These are phyloP conservation scores for Circinella umbellata DNA, from an alignment of 371 early-diverging fungal species.

Conservation along the genomic window DNA sequence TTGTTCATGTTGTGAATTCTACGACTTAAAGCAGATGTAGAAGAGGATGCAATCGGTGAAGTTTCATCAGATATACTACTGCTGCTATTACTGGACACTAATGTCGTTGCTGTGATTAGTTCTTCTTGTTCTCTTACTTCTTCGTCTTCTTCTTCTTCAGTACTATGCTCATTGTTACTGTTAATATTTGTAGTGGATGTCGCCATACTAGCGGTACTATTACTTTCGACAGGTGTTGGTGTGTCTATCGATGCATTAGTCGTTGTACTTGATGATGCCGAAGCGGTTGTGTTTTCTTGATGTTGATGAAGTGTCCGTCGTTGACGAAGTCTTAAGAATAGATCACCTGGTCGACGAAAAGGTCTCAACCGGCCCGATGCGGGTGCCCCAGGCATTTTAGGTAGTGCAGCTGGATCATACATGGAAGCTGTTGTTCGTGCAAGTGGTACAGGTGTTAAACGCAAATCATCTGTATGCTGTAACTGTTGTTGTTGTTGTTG, in stretches of 20 bases:
- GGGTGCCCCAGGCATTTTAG: slow-evolving; percentile 25
- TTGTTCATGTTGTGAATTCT: not conserved
- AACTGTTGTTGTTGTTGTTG: too few species aligned
- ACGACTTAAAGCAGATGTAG: slow-evolving; percentile 9
- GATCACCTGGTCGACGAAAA: slow-evolving; percentile 25
- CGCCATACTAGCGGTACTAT: not conserved
- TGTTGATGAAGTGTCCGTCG: slow-evolving; percentile 18
- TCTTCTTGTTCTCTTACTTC: not conserved
- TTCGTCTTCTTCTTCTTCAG: not conserved
- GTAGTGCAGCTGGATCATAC: slow-evolving; percentile 27
- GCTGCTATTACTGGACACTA: not conserved
- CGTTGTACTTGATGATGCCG: slow-evolving; percentile 7
- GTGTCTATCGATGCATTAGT: slow-evolving; percentile 2
- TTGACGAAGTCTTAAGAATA: slow-evolving; percentile 26
- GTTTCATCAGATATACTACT: not conserved
- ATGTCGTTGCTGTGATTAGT: not conserved
- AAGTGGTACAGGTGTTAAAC: slow-evolving; percentile 26
- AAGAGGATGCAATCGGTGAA: slow-evolving; percentile 11
- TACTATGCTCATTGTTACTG: not conserved
- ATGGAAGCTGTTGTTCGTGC: slow-evolving; percentile 28
- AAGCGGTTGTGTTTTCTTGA: not conserved
- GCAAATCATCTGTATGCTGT: not conserved
- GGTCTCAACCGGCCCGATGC: slow-evolving; percentile 20
- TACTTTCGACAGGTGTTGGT: not conserved
- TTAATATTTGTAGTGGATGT: not conserved